Evolutionary conservation across 169 alveolate genomes (phyloP).

Genomic region (Plasmodium billcollinsi): DNA sequence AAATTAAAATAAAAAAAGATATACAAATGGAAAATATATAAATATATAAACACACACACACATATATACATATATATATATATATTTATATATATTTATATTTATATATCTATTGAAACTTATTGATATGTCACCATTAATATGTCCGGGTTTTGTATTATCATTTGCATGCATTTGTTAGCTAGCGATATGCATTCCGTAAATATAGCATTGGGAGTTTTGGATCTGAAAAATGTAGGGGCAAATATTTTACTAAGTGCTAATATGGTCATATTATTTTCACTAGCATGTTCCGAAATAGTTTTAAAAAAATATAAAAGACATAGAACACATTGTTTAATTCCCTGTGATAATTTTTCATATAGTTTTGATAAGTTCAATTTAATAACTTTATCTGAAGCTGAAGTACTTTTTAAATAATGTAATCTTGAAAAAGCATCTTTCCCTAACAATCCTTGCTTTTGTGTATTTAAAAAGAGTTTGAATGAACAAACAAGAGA

Average conservation of each 20-base stretch:
- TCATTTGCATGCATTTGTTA: constrained; percentile 47
- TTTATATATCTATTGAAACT: too few species aligned
- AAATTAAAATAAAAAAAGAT: not conserved
- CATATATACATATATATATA: too few species aligned
- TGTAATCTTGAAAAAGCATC: constrained; percentile 55
- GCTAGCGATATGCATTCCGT: constrained; percentile 53
- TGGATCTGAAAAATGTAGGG: constrained; percentile 45
- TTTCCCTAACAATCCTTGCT: constrained; percentile 81
- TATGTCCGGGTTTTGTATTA: constrained; percentile 47
- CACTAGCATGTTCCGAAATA: constrained; percentile 52
- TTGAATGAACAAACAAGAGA: constrained; percentile 82
- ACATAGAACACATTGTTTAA: constrained; percentile 35
- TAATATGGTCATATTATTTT: constrained; percentile 61
- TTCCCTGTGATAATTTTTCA: constrained; percentile 46
- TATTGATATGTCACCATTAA: constrained; percentile 11
- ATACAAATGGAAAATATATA: not conserved
- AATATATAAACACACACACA: not conserved
- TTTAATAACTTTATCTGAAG: constrained; percentile 49
- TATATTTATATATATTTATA: too few species aligned
- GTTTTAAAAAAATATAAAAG: constrained; percentile 55
- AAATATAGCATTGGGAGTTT: constrained; percentile 34
- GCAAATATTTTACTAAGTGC: constrained; percentile 47
- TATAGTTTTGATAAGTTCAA: constrained; percentile 33
- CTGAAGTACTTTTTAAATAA: constrained; percentile 62
- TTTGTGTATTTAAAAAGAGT: constrained; percentile 81